Percentiles rank a stretch among this genome's conserved stretches.
These are phyloP conservation scores for Yamadazyma spencermartinsiae DNA, from an alignment of 1,139 yeast genomes.

Conservation along the genomic window DNA sequence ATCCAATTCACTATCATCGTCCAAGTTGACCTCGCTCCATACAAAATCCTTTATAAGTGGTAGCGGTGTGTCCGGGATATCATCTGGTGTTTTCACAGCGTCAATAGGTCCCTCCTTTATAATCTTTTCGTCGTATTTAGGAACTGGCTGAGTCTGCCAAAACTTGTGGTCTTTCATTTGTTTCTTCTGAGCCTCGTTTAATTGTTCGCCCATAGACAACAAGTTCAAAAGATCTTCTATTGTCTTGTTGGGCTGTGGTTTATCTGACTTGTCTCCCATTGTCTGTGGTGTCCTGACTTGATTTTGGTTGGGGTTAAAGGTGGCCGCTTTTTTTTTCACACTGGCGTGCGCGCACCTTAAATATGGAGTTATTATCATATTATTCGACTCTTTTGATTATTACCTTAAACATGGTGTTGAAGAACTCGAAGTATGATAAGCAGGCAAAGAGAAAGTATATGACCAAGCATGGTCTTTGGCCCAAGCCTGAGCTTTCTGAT, in stretches of 20 bases:
- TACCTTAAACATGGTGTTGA: constrained; percentile 35
- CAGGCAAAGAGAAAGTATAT: constrained; percentile 42
- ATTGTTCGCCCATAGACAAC: constrained; percentile 54
- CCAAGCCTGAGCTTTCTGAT: constrained; percentile 11
- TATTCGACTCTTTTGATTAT: too few species aligned
- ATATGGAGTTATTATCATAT: too few species aligned
- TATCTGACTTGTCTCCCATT: constrained; percentile 12
- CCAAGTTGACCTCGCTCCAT: constrained; percentile 82
- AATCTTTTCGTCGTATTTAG: constrained; percentile 67
- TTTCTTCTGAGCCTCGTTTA: constrained; percentile 53
- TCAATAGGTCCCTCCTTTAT: constrained; percentile 85
- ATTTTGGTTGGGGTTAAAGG: too few species aligned
- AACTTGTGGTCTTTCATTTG: constrained; percentile 90
- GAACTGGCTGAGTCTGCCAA: constrained; percentile 98
- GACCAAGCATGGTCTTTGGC: constrained; percentile 40
- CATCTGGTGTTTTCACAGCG: constrained; percentile 59
- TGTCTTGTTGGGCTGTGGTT: constrained; percentile 22
- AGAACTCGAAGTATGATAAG: constrained; percentile 48
- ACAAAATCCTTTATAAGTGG: constrained; percentile 78
- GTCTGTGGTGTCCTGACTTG: too few species aligned
- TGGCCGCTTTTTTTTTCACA: too few species aligned
- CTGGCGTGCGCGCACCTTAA: too few species aligned
- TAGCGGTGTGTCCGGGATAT: constrained; percentile 68
- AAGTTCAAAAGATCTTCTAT: constrained; percentile 53
- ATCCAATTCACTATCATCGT: constrained; percentile 53